Base-by-base conservation (phyloP, 768 basidiomycete genomes). In the Leccinum imitatum region DNA sequence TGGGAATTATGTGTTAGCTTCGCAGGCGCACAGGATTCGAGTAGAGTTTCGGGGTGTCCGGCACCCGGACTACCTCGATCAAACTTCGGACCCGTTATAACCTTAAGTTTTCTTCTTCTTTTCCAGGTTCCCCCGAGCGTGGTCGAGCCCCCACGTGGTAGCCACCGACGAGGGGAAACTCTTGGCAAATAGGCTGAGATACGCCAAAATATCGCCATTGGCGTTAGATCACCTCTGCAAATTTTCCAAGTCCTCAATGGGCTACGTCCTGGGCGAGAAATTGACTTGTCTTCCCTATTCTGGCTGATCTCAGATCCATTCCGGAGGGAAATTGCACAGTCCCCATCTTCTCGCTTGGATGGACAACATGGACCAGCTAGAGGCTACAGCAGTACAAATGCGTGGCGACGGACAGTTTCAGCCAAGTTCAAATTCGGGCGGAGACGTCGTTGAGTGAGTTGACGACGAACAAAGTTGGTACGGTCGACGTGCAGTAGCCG, bases 111-210 rank as follows among this genome's bases (percentile, higher is more conserved):
- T 30, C 9, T 13, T 39, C n/a, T 37, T 37, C 21, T 54, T 35
- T 58, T 37, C 4, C 37, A 73, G 73, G 2, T 71, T 73, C 33
- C 63, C 62, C 7, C 7, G 64, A 63, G 70, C 1, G 65, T 73
- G 10, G 73, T 73, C 21, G 75, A 75, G 33, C 66, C 69, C 19
- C 72, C 70, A 67, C 39, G 56, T 73, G 15, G 67, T 65, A 8
- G 65, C 63, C 7, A 65, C 11, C 3, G 73, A 74, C 53, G 63
- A 59, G 30, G 66, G 71, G 0, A 59, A 53, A n/a, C 60, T 65
- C 8, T 60, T 37, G 13, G 33, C 65, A 0, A 64, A 71, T 25
- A 56, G 10, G 10, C 59, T 0, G 68, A 64, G 31, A 54, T 73
- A 30, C 69, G 65, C 8, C 31, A 27, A 13, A 53, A 54, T n/a